Conservation (phyloP, 1,139 yeast species). For the Diutina siamensis region DNA sequence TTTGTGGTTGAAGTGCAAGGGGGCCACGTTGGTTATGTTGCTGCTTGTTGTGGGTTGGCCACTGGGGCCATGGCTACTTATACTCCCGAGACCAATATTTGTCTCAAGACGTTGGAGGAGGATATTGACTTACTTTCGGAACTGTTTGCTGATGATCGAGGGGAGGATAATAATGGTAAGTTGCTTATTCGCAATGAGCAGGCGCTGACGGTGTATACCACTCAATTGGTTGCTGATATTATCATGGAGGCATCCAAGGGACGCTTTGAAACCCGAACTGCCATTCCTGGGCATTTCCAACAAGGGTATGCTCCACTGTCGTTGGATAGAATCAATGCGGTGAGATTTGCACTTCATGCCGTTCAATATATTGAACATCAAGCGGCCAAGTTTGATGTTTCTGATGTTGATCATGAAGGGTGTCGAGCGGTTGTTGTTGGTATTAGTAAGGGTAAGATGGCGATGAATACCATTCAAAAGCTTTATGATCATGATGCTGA, state of each 20-base stretch:
- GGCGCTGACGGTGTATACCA: slow-evolving; percentile 73
- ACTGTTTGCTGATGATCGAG: slow-evolving; percentile 45
- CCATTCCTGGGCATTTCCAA: slow-evolving; percentile 96
- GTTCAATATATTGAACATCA: slow-evolving; percentile 63
- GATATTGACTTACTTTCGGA: slow-evolving; percentile 48
- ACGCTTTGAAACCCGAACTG: slow-evolving; percentile 83
- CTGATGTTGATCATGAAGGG: background rate
- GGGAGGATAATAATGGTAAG: slow-evolving; percentile 67
- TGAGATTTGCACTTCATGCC: slow-evolving; percentile 81
- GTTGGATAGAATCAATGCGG: slow-evolving; percentile 85
- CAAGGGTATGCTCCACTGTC: slow-evolving; percentile 97
- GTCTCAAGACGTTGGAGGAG: slow-evolving; percentile 44
- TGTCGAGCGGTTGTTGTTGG: slow-evolving; percentile 69
- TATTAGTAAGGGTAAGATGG: slow-evolving; percentile 65
- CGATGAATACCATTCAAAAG: slow-evolving; percentile 59
- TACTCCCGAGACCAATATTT: slow-evolving; percentile 62
- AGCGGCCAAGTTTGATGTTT: too few relatives aligned
- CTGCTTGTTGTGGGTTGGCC: slow-evolving; percentile 55
- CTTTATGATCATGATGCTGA: slow-evolving; percentile 85
- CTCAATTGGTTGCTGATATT: slow-evolving; percentile 73
- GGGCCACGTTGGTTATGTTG: slow-evolving; percentile 73
- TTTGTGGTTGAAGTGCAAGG: slow-evolving; percentile 80
- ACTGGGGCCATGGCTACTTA: slow-evolving; percentile 69
- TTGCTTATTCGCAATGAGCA: slow-evolving; percentile 74
- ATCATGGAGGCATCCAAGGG: slow-evolving; percentile 67